Evolutionary conservation across 768 basidiomycete genomes (phyloP).

Genomic region (Russula sp.): DNA sequence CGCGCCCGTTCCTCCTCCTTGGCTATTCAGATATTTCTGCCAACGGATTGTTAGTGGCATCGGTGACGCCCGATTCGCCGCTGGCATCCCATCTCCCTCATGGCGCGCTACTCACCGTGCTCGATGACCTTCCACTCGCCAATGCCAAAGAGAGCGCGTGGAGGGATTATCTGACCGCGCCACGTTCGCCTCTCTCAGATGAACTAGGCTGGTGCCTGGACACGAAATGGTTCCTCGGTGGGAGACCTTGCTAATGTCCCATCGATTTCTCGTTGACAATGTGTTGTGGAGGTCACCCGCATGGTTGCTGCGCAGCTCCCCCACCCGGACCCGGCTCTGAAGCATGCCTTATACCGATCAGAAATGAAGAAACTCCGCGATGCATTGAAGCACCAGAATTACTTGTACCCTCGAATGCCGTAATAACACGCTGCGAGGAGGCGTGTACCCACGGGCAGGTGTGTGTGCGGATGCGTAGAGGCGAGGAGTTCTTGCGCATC

Average conservation of each 20-base stretch:
- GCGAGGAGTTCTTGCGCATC: slow-evolving; percentile 52
- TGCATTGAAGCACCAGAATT: slow-evolving; percentile 56
- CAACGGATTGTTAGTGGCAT: slow-evolving; percentile 50
- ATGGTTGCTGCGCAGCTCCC: slow-evolving; percentile 25
- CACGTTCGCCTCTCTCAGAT: slow-evolving; percentile 7
- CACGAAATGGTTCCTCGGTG: slow-evolving; percentile 26
- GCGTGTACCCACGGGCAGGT: slow-evolving; percentile 35
- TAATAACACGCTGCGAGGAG: slow-evolving; percentile 39
- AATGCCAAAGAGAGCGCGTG: slow-evolving; percentile 36
- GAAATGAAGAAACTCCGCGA: slow-evolving; percentile 30
- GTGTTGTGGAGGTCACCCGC: slow-evolving; percentile 29
- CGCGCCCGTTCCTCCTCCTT: slow-evolving; percentile 22
- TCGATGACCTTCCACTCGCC: slow-evolving; percentile 57
- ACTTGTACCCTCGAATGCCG: slow-evolving; percentile 29
- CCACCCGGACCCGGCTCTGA: slow-evolving; percentile 2
- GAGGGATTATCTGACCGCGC: slow-evolving; percentile 39
- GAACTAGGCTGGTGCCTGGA: slow-evolving; percentile 21
- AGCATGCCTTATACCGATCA: slow-evolving; percentile 42
- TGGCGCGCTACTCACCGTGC: slow-evolving; percentile 53
- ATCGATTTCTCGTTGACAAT: neutral
- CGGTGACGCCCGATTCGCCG: slow-evolving; percentile 54
- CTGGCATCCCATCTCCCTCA: slow-evolving; percentile 48
- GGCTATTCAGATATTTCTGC: slow-evolving; percentile 51
- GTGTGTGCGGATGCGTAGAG: slow-evolving; percentile 50
- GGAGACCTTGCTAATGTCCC: slow-evolving; percentile 24